Evolutionary conservation across 768 basidiomycete species (phyloP).

Genomic region (Mycena haematopus): DNA sequence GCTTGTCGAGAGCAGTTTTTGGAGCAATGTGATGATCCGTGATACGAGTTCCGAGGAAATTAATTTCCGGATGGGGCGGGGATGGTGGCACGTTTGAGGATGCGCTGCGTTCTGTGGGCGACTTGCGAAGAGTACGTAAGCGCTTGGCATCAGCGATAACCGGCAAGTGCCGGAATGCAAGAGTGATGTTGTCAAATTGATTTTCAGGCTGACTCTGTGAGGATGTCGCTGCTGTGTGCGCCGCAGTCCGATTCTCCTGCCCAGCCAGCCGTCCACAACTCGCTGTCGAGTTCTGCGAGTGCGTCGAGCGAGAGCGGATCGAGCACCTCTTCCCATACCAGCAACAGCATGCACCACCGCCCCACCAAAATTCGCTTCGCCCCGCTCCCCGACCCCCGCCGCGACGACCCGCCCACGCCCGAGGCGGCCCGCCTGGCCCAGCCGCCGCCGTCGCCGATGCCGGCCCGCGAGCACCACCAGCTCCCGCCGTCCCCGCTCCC

Average conservation of each 20-base stretch:
- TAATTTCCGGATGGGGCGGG: too few species aligned
- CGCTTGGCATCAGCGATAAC: too few species aligned
- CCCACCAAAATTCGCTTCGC: slow-evolving; percentile 71
- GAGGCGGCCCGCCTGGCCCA: slow-evolving; percentile 18
- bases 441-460: background rate
- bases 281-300: slow-evolving; percentile 15
- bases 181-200: too few species aligned
- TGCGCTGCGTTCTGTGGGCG: too few species aligned
- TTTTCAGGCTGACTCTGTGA: too few species aligned
- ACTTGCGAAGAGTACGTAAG: too few species aligned
- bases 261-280: slow-evolving; percentile 20
- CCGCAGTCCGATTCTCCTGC: slow-evolving; percentile 12
- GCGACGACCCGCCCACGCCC: slow-evolving; percentile 43
- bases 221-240: background rate
- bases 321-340: slow-evolving; percentile 20
- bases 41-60: too few species aligned
- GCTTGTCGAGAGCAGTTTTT: too few species aligned
- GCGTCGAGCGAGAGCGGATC: slow-evolving; percentile 6
- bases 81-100: too few species aligned
- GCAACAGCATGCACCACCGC: slow-evolving; percentile 3
- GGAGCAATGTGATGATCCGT: too few species aligned
- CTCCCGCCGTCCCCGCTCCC: slow-evolving; percentile 43
- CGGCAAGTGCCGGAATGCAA: too few species aligned
- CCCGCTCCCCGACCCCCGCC: slow-evolving; percentile 79
- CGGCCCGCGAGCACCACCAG: background rate